phyloP scores from a whole-genome alignment of 139 green algal species.

The Chlorella sp. region DNA sequence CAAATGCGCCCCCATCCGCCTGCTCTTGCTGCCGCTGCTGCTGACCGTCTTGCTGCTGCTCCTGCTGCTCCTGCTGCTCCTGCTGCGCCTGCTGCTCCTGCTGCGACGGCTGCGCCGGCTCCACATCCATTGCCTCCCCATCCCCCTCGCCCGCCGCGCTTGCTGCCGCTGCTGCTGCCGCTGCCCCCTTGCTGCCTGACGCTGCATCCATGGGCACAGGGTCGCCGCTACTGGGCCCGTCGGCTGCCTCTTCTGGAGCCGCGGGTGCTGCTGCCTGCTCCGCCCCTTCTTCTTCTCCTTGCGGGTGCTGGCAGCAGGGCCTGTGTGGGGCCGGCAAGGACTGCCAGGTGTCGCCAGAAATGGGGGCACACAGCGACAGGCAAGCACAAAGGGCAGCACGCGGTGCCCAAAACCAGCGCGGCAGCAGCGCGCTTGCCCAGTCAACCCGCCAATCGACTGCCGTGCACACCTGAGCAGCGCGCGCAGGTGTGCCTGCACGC shows the following conservation, averaged over 20 bases:
- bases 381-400: too few species aligned
- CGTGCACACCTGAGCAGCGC: conserved; percentile 11
- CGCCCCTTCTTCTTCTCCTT: background rate
- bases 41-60: background rate
- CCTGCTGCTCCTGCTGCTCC: background rate
- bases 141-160: background rate
- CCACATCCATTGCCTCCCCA: background rate
- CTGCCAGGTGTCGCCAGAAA: too few species aligned
- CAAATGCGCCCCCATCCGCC: background rate
- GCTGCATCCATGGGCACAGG: background rate
- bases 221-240: background rate
- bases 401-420: too few species aligned
- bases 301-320: conserved; percentile 3
- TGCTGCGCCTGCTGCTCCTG: background rate
- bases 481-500: background rate
- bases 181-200: background rate
- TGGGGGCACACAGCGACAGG: too few species aligned
- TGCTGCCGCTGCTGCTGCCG: background rate
- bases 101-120: background rate
- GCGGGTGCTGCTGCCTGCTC: background rate
- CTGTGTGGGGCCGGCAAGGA: background rate
- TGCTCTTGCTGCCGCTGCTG: background rate
- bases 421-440: too few species aligned
- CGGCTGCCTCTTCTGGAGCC: background rate
- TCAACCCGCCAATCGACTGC: too few species aligned